Conservation (phyloP, 2,329 filamentous ascomycete genomes). For the Fusarium nygamai region DNA sequence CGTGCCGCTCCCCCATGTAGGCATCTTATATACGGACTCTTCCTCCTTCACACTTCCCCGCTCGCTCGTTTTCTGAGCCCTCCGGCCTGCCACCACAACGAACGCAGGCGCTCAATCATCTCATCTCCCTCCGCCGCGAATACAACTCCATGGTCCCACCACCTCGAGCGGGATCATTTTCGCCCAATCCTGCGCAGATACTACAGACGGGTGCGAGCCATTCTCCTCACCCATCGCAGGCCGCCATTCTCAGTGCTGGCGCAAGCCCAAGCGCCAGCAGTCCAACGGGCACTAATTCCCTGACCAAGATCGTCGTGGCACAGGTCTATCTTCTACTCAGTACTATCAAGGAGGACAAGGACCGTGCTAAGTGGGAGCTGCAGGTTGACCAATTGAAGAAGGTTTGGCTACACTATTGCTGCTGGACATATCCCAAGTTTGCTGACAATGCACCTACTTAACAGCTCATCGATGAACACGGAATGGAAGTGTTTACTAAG, state of each 20-base stretch:
- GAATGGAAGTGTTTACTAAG: constrained; percentile 98
- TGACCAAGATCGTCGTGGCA: constrained; percentile 93
- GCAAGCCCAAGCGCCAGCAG: constrained; percentile 70
- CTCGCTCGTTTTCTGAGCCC: constrained; percentile 45
- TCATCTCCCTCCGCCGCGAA: constrained; percentile 46
- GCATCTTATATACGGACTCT: constrained; percentile 39
- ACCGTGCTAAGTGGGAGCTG: constrained; percentile 87
- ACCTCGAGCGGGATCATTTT: constrained; percentile 72
- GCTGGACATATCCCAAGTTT: background rate
- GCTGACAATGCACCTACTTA: constrained; percentile 30
- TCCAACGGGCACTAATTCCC: constrained; percentile 70
- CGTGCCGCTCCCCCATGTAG: constrained; percentile 49
- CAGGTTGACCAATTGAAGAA: constrained; percentile 93
- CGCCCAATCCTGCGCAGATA: constrained; percentile 68
- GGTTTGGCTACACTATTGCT: constrained; percentile 59
- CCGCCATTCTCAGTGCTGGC: constrained; percentile 67
- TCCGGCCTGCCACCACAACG: constrained; percentile 48
- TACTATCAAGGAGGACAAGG: constrained; percentile 94
- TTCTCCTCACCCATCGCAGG: constrained; percentile 66
- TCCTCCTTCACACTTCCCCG: constrained; percentile 42
- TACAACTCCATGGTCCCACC: constrained; percentile 66
- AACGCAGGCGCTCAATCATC: constrained; percentile 50
- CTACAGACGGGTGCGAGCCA: constrained; percentile 66
- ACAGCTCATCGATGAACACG: constrained; percentile 94
- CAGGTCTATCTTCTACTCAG: constrained; percentile 95